Evolutionary conservation across 1,284 basidiomycete genomes (phyloP), one percentile per base, ranked within the genome.

Genomic region (Cryptococcus floricola): DNA sequence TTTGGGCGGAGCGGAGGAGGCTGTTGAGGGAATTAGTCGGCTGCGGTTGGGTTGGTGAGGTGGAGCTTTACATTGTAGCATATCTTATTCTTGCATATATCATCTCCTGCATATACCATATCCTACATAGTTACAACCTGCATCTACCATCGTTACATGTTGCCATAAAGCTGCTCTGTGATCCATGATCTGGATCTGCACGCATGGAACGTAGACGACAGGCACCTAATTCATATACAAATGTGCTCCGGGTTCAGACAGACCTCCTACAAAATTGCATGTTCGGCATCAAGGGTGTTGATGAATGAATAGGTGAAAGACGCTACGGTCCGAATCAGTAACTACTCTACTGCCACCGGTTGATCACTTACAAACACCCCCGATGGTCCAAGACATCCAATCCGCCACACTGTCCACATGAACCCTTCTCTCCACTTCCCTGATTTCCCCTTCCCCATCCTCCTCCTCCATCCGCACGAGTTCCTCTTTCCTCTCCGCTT

Each of bases 301-400:
- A 44, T 19, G 9, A 73, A 70, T 16, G 56, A 63, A 48, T 67
- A 68, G 0, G 70, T 65, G 51, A 72, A 73, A 50, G 57, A 66
- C 34, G 59, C 68, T 70, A 44, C 27, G 46, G 3, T 8, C 12
- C 13, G 10, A 12, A 19, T 51, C 50, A 51, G 50, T 2, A 34
- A 34, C 31, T 6, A 34, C 10, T 10, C 7, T 5, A 34, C 31
- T 10, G 31, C 31, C 31, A 34, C 31, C 31, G 6, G 10, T 34
- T 10, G 10, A 34, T 3, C 23, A 83, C 91, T 77, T 77, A 93
- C 91, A 91, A 53, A 96, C 93, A 49, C 93, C 90, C 59, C 93
- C 90, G 63, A 97, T 92, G 9, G 91, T 92, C 93, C 93, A 97
- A 69, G 90, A 91, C 57, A 94, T 81, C 78, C 90, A 92, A 71